phyloP scores from a whole-genome alignment of 2,329 filamentous ascomycete species.

The Penicillium palitans region DNA sequence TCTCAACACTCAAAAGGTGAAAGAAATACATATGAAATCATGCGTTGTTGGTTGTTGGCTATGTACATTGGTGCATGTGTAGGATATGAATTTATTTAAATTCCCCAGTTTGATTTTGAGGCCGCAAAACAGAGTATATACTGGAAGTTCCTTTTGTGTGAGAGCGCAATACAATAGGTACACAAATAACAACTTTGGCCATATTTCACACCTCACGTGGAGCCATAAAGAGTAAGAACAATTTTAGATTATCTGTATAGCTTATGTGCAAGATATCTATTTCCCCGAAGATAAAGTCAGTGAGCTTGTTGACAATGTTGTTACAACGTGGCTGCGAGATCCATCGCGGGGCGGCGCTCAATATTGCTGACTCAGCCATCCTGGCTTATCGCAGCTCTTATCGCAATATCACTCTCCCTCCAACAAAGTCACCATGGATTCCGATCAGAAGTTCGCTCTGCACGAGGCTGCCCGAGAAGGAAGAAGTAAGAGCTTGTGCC shows the following conservation, averaged over 20 bases:
- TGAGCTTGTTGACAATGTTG: too few relatives aligned
- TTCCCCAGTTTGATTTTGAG: too few relatives aligned
- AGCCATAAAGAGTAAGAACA: not conserved
- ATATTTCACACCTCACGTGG: not conserved
- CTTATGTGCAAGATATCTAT: not conserved
- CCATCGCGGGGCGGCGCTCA: too few relatives aligned
- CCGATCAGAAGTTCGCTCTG: slow-evolving; percentile 66
- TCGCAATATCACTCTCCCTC: slow-evolving; percentile 17
- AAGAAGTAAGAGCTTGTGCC: slow-evolving; percentile 60
- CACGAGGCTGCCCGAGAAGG: slow-evolving; percentile 87
- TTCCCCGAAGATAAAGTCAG: not conserved
- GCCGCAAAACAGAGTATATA: too few relatives aligned
- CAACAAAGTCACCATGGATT: slow-evolving; percentile 37
- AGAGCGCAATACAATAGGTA: not conserved
- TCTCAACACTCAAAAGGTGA: too few relatives aligned
- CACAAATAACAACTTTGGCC: not conserved
- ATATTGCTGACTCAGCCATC: slow-evolving; percentile 15
- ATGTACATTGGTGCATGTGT: too few relatives aligned
- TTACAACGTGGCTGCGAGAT: too few relatives aligned
- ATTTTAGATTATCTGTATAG: not conserved
- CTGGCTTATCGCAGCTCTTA: slow-evolving; percentile 29
- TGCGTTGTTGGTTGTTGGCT: too few relatives aligned
- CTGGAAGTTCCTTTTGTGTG: too few relatives aligned
- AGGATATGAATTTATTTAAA: too few relatives aligned
- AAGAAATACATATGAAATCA: too few relatives aligned